Evolutionary conservation across 306 rosid genomes (phyloP), one percentile per base, ranked within the genome.

Genomic region (Rosa chinensis): DNA sequence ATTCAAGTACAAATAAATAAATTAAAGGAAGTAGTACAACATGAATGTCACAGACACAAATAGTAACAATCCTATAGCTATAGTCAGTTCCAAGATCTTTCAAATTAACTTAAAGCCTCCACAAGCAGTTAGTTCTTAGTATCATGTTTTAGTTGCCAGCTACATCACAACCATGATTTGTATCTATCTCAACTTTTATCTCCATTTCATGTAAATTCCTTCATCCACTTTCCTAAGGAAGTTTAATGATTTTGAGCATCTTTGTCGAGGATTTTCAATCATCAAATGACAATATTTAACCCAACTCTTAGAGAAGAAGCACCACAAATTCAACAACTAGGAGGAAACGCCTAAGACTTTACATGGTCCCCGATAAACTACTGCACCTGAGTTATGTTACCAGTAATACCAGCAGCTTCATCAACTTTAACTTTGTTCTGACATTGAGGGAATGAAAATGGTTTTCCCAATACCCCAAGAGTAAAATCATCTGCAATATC

Each of bases 371-470:
- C 87, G 78, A 94, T 86, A 80, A 94, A 94, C 64, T 89, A 89
- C 82, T 87, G 90, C 77, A 92, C 88, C 84, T 88, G 86, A 86
- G 90, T 61, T 78, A 87, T 88, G 68, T 89, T 90, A 56, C 97
- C 92, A 2, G 84, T 88, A 79, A 89, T 73, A 72, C 97, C 97
- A 63, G 97, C 87, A 56, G 92, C 92, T 79, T 92, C 97, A 50
- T 92, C 97, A 44, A 87, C 86, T 5, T 86, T 82, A 56, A 92
- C 97, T 82, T 84, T 90, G 91, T 92, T 94, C 10, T 77, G 71
- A 88, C 97, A 94, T 70, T 92, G 97, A 21, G 87, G 75, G 83
- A 94, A 94, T 7, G 93, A 85, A 84, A 94, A 92, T 48, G 85
- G 81, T 83, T 91, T 91, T 1, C 89, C 97, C 2, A 87, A 82